Percentiles rank a stretch among this genome's conserved stretches.
Conservation (phyloP, 2,329 filamentous ascomycete species). For the Cercospora berteroae region DNA sequence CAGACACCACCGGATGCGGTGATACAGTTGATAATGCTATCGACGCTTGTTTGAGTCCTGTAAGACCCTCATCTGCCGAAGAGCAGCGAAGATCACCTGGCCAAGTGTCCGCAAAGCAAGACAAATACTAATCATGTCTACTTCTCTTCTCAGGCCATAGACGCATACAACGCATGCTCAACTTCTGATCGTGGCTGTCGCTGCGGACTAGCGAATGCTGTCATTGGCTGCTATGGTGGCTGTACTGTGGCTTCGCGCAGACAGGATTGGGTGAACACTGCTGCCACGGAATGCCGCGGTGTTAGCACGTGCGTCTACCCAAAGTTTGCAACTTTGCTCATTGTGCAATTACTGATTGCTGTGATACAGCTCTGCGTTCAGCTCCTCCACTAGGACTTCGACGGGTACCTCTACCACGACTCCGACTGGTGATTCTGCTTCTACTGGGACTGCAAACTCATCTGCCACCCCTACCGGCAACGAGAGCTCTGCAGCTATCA, state of each 20-base stretch:
- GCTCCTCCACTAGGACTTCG: background rate
- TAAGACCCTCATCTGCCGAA: background rate
- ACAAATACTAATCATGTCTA: background rate
- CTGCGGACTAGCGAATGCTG: background rate
- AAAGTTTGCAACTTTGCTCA: background rate
- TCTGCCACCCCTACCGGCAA: background rate
- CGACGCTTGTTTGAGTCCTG: background rate
- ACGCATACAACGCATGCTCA: background rate
- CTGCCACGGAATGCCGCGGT: background rate
- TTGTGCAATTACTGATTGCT: background rate
- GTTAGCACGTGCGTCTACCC: background rate
- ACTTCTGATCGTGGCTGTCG: background rate
- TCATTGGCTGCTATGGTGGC: background rate
- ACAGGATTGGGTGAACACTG: background rate
- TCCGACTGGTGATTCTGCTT: background rate
- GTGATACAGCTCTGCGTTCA: background rate
- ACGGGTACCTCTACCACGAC: background rate
- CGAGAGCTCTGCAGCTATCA: background rate
- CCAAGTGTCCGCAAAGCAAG: background rate
- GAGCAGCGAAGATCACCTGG: background rate
- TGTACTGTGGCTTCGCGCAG: background rate
- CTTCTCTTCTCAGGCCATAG: background rate
- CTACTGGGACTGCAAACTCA: background rate
- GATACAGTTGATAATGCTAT: background rate
- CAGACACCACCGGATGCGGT: background rate